These are phyloP conservation scores for Aethionema arabicum DNA, from an alignment of 345 rosid species.

Conservation along the genomic window DNA sequence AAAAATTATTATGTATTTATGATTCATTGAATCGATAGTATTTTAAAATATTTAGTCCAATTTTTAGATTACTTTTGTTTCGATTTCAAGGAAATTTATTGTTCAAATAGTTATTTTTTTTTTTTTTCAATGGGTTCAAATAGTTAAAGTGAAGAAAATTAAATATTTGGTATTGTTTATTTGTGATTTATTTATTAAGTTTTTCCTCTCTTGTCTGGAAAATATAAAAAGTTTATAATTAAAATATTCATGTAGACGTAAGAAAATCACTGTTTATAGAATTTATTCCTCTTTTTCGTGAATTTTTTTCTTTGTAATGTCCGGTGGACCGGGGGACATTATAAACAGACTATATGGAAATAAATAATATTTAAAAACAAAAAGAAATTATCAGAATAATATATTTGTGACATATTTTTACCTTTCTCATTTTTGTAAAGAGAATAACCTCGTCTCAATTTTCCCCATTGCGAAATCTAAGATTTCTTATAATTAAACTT, in stretches of 20 bases:
- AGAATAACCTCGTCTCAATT: too few species aligned
- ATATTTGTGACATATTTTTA: not conserved
- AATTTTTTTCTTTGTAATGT: slow-evolving; percentile 23
- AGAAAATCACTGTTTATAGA: slow-evolving; percentile 22
- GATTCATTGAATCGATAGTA: too few species aligned
- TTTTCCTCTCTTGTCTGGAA: slow-evolving; percentile 20
- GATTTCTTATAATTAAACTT: too few species aligned
- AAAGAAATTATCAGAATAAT: slow-evolving; percentile 15
- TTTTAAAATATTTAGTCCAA: too few species aligned
- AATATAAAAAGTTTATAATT: not conserved
- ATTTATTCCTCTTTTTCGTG: slow-evolving; percentile 10
- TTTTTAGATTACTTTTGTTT: too few species aligned
- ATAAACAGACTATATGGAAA: slow-evolving; percentile 24
- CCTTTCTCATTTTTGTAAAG: not conserved
- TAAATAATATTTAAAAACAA: slow-evolving; percentile 8
- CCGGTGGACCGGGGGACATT: slow-evolving; percentile 39
- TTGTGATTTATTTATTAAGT: not conserved
- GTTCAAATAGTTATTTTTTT: too few species aligned
- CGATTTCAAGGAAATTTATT: too few species aligned
- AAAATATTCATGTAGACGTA: not conserved
- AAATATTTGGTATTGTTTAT: too few species aligned
- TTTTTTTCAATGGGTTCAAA: too few species aligned
- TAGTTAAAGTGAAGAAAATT: too few species aligned
- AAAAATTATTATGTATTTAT: too few species aligned
- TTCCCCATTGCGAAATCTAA: too few species aligned